Base-by-base conservation (phyloP, 495 filamentous ascomycete species). In the Aspergillus homomorphus region DNA sequence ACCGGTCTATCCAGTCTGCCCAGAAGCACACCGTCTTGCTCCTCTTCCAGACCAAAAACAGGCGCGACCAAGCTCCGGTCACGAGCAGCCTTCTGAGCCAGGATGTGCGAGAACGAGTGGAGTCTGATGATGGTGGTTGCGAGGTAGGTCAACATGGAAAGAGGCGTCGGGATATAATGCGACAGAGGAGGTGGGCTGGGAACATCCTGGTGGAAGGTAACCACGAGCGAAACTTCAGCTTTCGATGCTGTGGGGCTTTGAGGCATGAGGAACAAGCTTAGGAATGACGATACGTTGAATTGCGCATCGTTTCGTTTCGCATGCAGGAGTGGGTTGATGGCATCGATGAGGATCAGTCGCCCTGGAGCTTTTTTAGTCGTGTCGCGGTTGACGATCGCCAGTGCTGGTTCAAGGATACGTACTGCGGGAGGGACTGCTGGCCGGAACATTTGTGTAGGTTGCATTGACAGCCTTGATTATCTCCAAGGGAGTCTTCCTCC, bases 21-120 rank as follows among this genome's bases (percentile, higher is more conserved):
- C 15, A 87, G 64, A 0, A 96, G 62, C 14, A 92, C 80, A 28
- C 92, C 92, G 62, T 95, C 89, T 23, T 79, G 76, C 10, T 83
- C 83, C 69, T 95, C 89, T 18, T 76, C 77, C 0, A 96, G 77
- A 1, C 94, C 94, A 64, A 87, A 96, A 18, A 80, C 76, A 0
- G 93, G 94, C 51, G 84, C 83, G 19, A 76, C 82, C 19, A 88
- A 69, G 58, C 87, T 90, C 54, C 86, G 80, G 62, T 92, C 84
- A 7, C 79, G 80, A 5, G 91, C 89, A 16, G 77, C 75, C 63
- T 89, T 90, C 30, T 77, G 75, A 12, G 83, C 83, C 12, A 93
- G 72, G 42, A 86, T 79, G 43, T 96, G 90, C 4, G 82, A 74
- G 56, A 96, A 80, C 18, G 82, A 86, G 64, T 86, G 81, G 0